Conservation (phyloP, 2,329 filamentous ascomycete species). For the Scortechinia acanthostroma region DNA sequence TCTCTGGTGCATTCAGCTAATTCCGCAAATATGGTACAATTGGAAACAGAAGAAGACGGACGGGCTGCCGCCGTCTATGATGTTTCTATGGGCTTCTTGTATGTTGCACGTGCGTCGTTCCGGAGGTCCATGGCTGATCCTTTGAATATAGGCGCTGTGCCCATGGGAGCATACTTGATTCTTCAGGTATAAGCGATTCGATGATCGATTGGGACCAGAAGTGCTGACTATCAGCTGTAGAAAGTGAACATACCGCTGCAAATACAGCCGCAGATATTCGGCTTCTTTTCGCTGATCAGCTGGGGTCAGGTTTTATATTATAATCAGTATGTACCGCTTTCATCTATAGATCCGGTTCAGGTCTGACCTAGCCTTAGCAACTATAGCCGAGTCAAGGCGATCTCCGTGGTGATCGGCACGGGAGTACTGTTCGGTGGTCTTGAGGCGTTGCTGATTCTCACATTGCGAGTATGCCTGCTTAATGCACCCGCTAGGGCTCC, state of each 20-base stretch:
- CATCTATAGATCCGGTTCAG: constrained; percentile 4
- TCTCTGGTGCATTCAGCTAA: constrained; percentile 10
- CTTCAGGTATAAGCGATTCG: no score
- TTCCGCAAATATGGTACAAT: constrained; percentile 11
- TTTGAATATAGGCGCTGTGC: neutral
- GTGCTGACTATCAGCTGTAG: no score
- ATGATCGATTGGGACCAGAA: no score
- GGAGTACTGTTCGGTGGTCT: neutral
- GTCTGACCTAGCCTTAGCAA: neutral
- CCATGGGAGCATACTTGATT: neutral
- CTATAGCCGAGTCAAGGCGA: neutral
- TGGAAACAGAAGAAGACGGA: constrained; percentile 8
- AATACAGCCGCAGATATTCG: neutral
- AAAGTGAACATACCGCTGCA: neutral
- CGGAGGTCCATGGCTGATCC: neutral
- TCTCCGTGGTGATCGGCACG: neutral
- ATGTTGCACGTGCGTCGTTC: neutral
- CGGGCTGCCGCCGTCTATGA: constrained; percentile 10
- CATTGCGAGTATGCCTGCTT: neutral
- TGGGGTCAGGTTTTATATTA: neutral
- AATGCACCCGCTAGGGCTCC: no score
- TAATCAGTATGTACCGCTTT: neutral
- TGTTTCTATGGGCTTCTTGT: constrained; percentile 11
- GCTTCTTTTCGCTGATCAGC: neutral
- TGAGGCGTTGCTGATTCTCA: neutral